A percentile compares a stretch with the other conserved stretches of the same genome.
These are phyloP conservation scores for Eremothecium coryli DNA, from an alignment of 1,139 yeast genomes.

Conservation along the genomic window DNA sequence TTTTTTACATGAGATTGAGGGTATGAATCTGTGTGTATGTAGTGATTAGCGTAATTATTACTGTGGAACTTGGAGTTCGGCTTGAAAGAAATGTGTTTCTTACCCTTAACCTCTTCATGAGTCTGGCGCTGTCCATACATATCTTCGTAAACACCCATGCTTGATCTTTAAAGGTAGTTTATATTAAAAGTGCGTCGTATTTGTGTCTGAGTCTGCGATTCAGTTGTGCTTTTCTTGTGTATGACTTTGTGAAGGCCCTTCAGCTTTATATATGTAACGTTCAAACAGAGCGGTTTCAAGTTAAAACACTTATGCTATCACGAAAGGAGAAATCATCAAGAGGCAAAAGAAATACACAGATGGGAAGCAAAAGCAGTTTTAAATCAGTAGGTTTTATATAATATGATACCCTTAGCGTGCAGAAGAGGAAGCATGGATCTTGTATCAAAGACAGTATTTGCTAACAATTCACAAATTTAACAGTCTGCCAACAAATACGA, in stretches of 20 bases:
- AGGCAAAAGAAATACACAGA: constrained; percentile 1
- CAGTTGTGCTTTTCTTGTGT: neutral
- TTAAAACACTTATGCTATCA: constrained; percentile 3
- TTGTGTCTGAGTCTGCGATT: constrained; percentile 2
- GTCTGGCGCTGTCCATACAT: constrained; percentile 2
- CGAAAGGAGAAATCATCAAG: too few relatives aligned
- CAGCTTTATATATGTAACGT: constrained; percentile 1
- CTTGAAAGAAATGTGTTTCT: constrained; percentile 17
- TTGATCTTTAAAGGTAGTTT: too few relatives aligned
- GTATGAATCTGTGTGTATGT: constrained; percentile 48
- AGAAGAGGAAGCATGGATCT: too few relatives aligned
- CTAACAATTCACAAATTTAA: neutral
- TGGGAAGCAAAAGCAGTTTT: neutral
- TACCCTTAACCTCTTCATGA: constrained; percentile 3
- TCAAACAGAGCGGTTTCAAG: constrained; percentile 1
- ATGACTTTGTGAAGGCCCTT: constrained; percentile 1
- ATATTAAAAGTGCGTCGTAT: constrained; percentile 2
- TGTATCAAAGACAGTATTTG: neutral
- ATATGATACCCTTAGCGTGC: constrained; percentile 2
- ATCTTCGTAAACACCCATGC: constrained; percentile 4
- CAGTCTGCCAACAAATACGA: neutral
- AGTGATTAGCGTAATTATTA: constrained; percentile 67
- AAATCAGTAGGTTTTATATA: constrained; percentile 1
- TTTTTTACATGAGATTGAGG: constrained; percentile 65
- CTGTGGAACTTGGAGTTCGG: constrained; percentile 20